Percentiles rank a stretch among this genome's conserved stretches.
Evolutionary conservation across 1,284 basidiomycete genomes (phyloP).

Genomic region (Hymenochaete sp.): DNA sequence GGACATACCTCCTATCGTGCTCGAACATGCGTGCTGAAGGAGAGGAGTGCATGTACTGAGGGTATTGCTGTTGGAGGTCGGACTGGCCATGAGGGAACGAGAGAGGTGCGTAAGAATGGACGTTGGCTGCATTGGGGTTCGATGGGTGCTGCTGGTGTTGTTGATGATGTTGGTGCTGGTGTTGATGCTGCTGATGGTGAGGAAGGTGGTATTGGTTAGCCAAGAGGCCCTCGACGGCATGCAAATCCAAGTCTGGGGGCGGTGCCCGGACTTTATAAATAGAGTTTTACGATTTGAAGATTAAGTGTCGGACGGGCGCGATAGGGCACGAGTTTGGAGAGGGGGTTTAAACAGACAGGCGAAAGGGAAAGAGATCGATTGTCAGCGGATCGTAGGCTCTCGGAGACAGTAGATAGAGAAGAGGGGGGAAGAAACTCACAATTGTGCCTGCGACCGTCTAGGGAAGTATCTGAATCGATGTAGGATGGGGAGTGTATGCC

Average conservation of each 20-base stretch:
- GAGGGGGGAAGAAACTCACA: slow-evolving; percentile 26
- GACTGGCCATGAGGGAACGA: slow-evolving; percentile 1
- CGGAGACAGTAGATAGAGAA: slow-evolving; percentile 2
- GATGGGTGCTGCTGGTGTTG: no score
- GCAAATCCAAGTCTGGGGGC: slow-evolving; percentile 37
- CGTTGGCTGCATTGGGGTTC: neutral
- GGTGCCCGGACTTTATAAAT: slow-evolving; percentile 19
- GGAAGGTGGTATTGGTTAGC: slow-evolving; percentile 36
- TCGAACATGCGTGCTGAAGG: slow-evolving; percentile 11
- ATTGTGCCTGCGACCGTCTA: slow-evolving; percentile 38
- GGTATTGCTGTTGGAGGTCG: slow-evolving; percentile 4
- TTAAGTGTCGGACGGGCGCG: no score
- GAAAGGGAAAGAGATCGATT: slow-evolving; percentile 20
- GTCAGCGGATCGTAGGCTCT: no score
- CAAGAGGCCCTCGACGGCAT: slow-evolving; percentile 37
- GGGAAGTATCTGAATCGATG: slow-evolving; percentile 19
- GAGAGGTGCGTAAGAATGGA: slow-evolving; percentile 1
- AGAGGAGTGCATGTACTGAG: neutral
- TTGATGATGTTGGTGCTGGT: slow-evolving; percentile 4
- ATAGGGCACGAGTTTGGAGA: slow-evolving; percentile 20
- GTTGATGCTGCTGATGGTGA: slow-evolving; percentile 21
- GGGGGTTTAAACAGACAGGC: slow-evolving; percentile 12
- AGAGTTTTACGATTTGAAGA: slow-evolving; percentile 14
- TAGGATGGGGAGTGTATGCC: slow-evolving; percentile 60
- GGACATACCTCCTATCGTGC: slow-evolving; percentile 11